Conservation (phyloP, 2,329 filamentous ascomycete species). For the Fusarium penzigii region DNA sequence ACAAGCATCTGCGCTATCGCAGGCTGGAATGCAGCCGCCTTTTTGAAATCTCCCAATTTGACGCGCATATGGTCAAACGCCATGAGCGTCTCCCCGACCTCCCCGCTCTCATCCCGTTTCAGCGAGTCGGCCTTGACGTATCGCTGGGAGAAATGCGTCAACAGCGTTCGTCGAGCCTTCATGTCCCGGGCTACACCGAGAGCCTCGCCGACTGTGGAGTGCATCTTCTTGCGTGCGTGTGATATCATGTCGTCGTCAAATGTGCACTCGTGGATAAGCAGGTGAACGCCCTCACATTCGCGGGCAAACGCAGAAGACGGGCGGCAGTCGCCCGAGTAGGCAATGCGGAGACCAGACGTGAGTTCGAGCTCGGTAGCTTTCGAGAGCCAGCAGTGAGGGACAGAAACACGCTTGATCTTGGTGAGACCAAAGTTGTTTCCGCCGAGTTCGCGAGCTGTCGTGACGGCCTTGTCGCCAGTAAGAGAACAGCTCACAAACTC, state of each 20-base stretch:
- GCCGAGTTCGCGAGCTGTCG: conserved; percentile 39
- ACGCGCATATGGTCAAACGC: conserved; percentile 81
- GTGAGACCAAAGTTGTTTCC: conserved; percentile 61
- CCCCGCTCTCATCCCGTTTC: conserved; percentile 34
- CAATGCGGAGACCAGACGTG: conserved; percentile 77
- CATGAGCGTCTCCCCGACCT: conserved; percentile 56
- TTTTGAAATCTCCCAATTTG: conserved; percentile 67
- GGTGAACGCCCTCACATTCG: conserved; percentile 73
- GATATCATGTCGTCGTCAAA: conserved; percentile 82
- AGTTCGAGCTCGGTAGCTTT: conserved; percentile 78
- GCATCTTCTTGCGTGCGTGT: conserved; percentile 85
- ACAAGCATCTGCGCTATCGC: conserved; percentile 23
- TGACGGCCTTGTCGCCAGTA: conserved; percentile 23
- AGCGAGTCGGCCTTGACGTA: conserved; percentile 68
- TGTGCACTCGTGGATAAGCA: conserved; percentile 93
- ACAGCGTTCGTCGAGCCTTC: conserved; percentile 74
- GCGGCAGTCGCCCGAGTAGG: conserved; percentile 92
- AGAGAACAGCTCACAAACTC: conserved; percentile 34
- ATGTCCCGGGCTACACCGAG: conserved; percentile 75
- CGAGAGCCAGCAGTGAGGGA: conserved; percentile 78
- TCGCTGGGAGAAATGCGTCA: conserved; percentile 94
- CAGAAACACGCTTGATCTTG: conserved; percentile 65
- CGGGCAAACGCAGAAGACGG: conserved; percentile 69
- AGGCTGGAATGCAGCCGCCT: conserved; percentile 49
- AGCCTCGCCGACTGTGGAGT: conserved; percentile 86